Evolutionary conservation across 495 filamentous ascomycete genomes (phyloP).

Genomic region (Ascobolus immersus): DNA sequence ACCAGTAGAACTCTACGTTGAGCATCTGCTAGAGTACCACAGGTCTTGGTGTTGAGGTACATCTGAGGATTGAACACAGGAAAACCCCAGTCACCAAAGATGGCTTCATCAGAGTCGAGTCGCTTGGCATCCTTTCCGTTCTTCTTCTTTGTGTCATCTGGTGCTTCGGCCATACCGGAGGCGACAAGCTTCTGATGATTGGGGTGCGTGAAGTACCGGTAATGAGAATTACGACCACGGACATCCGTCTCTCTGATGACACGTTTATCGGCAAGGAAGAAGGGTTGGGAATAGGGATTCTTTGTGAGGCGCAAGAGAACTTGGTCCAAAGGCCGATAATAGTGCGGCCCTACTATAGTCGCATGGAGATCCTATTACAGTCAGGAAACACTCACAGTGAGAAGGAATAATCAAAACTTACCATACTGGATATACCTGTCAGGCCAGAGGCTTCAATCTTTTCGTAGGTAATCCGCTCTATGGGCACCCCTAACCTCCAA

Average conservation of each 20-base stretch:
- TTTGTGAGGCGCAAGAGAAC: conserved; percentile 29
- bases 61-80: too few relatives aligned
- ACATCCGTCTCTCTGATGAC: conserved; percentile 36
- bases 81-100: neutral
- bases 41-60: too few relatives aligned
- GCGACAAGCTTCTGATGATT: conserved; percentile 31
- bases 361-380: conserved; percentile 21
- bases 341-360: conserved; percentile 26
- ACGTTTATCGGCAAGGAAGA: conserved; percentile 34
- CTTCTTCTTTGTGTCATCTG: neutral
- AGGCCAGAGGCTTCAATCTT: conserved; percentile 25
- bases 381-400: conserved; percentile 1
- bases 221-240: conserved; percentile 26
- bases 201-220: conserved; percentile 30
- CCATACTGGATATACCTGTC: conserved; percentile 26
- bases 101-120: neutral
- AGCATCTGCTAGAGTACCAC: too few relatives aligned
- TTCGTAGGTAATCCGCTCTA: conserved; percentile 31
- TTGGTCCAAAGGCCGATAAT: conserved; percentile 32
- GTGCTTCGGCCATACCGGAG: neutral
- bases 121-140: conserved; percentile 1
- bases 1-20: too few relatives aligned
- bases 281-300: conserved; percentile 36
- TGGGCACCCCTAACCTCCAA: conserved; percentile 14
- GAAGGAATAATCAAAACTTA: conserved; percentile 13